phyloP scores from a whole-genome alignment of 192 early-diverging fungal genomes.

The Coemansia interrupta region DNA sequence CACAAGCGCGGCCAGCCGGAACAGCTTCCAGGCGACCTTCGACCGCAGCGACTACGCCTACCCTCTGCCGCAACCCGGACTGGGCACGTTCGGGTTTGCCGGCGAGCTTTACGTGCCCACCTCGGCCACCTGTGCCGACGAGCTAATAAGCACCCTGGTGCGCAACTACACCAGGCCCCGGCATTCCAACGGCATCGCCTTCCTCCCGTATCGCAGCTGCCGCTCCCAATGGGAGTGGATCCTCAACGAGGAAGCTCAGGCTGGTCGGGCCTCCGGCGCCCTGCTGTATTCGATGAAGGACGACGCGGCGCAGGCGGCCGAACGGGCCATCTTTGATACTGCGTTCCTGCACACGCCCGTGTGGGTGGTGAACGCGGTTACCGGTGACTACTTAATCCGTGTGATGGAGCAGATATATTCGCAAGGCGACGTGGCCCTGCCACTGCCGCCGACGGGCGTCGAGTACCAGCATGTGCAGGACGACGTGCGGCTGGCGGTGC shows the following conservation, averaged over 20 bases:
- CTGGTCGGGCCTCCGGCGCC: slow-evolving; percentile 23
- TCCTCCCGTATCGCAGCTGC: slow-evolving; percentile 39
- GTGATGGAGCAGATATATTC: slow-evolving; percentile 12
- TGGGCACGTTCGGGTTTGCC: slow-evolving; percentile 28
- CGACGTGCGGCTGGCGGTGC: slow-evolving; percentile 15
- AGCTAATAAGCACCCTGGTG: slow-evolving; percentile 7
- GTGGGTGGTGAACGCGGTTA: slow-evolving; percentile 41
- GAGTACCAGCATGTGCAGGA: slow-evolving; percentile 18
- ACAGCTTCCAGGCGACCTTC: slow-evolving; percentile 33
- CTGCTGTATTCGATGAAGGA: slow-evolving; percentile 44
- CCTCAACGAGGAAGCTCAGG: slow-evolving; percentile 20
- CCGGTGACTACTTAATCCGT: slow-evolving; percentile 25
- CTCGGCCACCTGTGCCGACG: slow-evolving; percentile 25
- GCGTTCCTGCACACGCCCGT: slow-evolving; percentile 27
- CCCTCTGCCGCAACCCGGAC: slow-evolving; percentile 33
- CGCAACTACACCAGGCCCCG: slow-evolving; percentile 2
- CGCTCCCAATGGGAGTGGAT: slow-evolving; percentile 32
- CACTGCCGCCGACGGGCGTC: slow-evolving; percentile 16
- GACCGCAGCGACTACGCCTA: slow-evolving; percentile 48
- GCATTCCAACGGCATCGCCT: slow-evolving; percentile 30
- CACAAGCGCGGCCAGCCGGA: background rate
- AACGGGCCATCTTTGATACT: slow-evolving; percentile 17
- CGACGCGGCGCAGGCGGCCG: slow-evolving; percentile 44
- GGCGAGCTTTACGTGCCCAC: slow-evolving; percentile 43
- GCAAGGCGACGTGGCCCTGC: background rate